phyloP scores from a whole-genome alignment of 2,329 filamentous ascomycete species.

The Ophiostoma himal-ulmi region DNA sequence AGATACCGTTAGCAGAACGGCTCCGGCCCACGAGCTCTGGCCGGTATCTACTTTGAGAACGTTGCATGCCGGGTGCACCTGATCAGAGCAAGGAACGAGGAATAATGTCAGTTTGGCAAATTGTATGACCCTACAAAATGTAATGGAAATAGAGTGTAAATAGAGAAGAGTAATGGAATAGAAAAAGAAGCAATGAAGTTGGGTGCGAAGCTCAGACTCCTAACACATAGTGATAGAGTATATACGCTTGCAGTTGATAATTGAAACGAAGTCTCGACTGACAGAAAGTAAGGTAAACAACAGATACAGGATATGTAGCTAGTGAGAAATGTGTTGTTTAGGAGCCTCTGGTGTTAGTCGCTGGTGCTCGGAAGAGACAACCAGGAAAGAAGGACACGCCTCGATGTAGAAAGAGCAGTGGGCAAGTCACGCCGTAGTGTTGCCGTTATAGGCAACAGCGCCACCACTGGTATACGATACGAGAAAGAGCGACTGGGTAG shows the following conservation, averaged over 20 bases:
- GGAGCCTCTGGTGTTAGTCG: neutral
- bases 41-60: slow-evolving; percentile 41
- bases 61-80: neutral
- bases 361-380: neutral
- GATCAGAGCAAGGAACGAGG: neutral
- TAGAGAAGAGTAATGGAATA: neutral
- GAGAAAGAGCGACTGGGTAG: neutral
- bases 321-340: neutral
- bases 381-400: neutral
- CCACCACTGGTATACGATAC: no score
- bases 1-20: slow-evolving; percentile 44
- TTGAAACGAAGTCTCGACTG: neutral
- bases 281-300: slow-evolving; percentile 2
- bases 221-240: slow-evolving; percentile 10
- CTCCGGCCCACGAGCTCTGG: slow-evolving; percentile 46
- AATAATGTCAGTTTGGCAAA: neutral
- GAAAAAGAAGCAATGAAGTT: neutral
- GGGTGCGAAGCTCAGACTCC: slow-evolving; percentile 14
- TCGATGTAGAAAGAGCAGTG: neutral
- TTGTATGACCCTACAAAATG: neutral
- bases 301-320: neutral
- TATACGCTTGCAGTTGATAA: neutral
- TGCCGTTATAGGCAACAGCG: neutral
- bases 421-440: neutral
- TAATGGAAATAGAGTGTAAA: neutral